phyloP scores from a whole-genome alignment of 2,329 filamentous ascomycete genomes.

The Pseudogymnoascus sp. region DNA sequence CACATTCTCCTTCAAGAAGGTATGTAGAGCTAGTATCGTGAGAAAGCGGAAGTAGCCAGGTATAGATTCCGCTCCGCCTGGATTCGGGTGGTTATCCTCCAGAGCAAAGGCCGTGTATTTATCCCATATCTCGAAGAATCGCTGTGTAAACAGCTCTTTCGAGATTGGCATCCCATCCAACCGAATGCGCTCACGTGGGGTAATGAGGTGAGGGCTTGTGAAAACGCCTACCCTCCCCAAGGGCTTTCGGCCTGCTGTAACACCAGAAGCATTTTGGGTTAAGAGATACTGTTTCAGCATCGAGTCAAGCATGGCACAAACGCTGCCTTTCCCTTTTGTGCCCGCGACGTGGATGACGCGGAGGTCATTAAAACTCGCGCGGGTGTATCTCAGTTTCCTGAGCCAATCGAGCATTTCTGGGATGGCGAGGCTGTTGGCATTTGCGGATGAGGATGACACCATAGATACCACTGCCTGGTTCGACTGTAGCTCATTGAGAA shows the following conservation, averaged over 20 bases:
- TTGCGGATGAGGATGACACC: not conserved
- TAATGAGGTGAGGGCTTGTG: constrained; percentile 60
- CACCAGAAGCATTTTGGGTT: not conserved
- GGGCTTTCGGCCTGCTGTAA: not conserved
- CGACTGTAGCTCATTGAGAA: not conserved
- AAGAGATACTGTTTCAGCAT: constrained; percentile 46
- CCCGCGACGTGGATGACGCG: constrained; percentile 64
- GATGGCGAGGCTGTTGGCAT: constrained; percentile 21
- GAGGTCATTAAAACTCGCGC: constrained; percentile 46
- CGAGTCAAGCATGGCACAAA: constrained; percentile 57
- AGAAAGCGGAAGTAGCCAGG: constrained; percentile 90
- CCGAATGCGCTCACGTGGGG: constrained; percentile 58
- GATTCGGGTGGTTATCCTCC: constrained; percentile 28
- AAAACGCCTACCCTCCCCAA: constrained; percentile 48
- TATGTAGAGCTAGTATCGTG: constrained; percentile 79
- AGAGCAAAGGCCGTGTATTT: constrained; percentile 35
- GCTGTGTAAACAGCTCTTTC: constrained; percentile 49
- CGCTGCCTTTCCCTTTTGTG: constrained; percentile 70
- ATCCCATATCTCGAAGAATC: constrained; percentile 63
- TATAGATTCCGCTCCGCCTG: constrained; percentile 39
- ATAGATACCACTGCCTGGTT: not conserved
- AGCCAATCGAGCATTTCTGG: constrained; percentile 28
- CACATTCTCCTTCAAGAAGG: constrained; percentile 68
- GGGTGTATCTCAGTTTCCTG: constrained; percentile 18
- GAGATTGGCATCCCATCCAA: constrained; percentile 50